Percentiles rank a stretch among this genome's conserved stretches.
These are phyloP conservation scores for Phytopythium ostracodes DNA, from an alignment of 352 stramenopile genomes.

Conservation along the genomic window DNA sequence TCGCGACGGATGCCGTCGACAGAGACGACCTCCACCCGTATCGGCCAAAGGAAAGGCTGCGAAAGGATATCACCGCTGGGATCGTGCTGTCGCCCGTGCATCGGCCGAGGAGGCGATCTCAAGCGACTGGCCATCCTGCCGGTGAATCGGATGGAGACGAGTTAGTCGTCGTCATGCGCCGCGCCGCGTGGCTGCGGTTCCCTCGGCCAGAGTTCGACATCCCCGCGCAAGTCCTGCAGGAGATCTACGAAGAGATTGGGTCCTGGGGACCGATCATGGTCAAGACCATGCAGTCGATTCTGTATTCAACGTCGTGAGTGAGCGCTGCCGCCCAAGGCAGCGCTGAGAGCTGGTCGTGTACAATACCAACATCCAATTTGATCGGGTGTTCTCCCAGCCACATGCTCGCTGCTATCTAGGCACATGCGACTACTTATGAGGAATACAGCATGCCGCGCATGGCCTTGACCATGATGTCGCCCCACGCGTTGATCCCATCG, in stretches of 20 bases:
- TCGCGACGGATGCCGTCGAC: constrained; percentile 33
- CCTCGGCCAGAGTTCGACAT: constrained; percentile 15
- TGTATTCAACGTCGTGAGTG: neutral
- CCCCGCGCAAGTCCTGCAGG: neutral
- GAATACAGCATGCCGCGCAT: constrained; percentile 20
- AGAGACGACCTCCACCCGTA: constrained; percentile 47
- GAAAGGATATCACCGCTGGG: constrained; percentile 32
- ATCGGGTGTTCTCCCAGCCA: no score
- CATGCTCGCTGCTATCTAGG: neutral
- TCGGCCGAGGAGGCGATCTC: neutral
- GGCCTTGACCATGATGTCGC: constrained; percentile 22
- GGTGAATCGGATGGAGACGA: constrained; percentile 12
- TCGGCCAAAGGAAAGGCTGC: constrained; percentile 20
- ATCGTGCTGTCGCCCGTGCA: constrained; percentile 18
- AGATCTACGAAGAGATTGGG: neutral
- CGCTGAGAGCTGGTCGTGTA: no score
- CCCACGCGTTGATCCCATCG: constrained; percentile 28
- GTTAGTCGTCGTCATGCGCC: constrained; percentile 27
- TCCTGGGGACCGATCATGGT: neutral
- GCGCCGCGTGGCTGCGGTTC: constrained; percentile 21
- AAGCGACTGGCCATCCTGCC: neutral
- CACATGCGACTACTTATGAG: neutral
- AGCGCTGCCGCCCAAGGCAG: no score
- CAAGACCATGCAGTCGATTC: constrained; percentile 3
- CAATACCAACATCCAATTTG: no score